Conservation (phyloP, 73 alveolate species). For the Durusdinium trenchii region DNA sequence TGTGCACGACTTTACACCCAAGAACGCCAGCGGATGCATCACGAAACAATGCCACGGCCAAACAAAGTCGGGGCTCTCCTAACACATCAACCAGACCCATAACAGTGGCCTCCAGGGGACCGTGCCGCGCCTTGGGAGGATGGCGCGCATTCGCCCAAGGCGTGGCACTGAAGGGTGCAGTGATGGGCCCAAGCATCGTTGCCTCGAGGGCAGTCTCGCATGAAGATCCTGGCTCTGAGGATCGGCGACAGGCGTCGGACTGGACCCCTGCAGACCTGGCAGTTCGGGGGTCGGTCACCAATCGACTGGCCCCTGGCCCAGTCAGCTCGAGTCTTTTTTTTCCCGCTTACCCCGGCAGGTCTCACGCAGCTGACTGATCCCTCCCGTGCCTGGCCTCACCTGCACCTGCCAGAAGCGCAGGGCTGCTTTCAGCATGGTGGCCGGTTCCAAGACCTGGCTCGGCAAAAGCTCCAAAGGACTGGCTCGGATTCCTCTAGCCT, state of each 20-base stretch:
- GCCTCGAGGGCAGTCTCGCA: conserved; percentile 89
- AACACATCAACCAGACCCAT: too few species aligned
- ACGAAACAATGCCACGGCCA: too few species aligned
- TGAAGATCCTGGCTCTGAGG: conserved; percentile 30
- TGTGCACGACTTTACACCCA: neutral
- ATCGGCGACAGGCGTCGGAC: neutral
- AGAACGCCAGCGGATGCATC: too few species aligned
- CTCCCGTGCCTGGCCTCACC: conserved; percentile 34
- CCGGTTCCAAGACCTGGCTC: conserved; percentile 56
- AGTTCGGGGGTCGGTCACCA: too few species aligned
- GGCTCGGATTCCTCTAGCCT: too few species aligned
- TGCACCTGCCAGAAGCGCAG: conserved; percentile 53
- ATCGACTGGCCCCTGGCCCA: too few species aligned
- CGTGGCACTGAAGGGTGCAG: conserved; percentile 73
- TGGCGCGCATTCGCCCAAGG: conserved; percentile 69
- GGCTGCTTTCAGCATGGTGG: conserved; percentile 85
- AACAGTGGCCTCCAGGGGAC: too few species aligned
- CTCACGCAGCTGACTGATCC: neutral
- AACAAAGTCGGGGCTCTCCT: too few species aligned
- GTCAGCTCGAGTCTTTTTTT: too few species aligned
- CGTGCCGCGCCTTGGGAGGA: conserved; percentile 17
- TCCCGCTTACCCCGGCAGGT: too few species aligned
- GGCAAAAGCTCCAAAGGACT: neutral
- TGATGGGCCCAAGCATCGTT: conserved; percentile 78
- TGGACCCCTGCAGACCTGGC: neutral